Percentiles rank a stretch among this genome's conserved stretches.
These are phyloP conservation scores for Lasiodiplodia gonubiensis DNA, from an alignment of 2,329 filamentous ascomycete genomes.

Conservation along the genomic window DNA sequence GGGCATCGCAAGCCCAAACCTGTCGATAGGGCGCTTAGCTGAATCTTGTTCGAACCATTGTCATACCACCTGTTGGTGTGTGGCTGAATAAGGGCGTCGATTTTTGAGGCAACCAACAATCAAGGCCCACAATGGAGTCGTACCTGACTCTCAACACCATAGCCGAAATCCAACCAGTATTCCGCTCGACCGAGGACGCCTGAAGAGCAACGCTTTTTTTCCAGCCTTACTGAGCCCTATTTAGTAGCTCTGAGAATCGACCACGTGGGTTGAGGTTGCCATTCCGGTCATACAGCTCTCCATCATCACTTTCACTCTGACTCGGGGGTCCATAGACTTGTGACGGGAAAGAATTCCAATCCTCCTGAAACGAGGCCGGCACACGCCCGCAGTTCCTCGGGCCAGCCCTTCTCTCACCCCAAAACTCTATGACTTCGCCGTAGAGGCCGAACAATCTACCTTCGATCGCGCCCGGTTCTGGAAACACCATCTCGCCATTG, in stretches of 20 bases:
- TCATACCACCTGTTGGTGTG: neutral
- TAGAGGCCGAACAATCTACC: conserved; percentile 39
- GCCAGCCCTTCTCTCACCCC: conserved; percentile 36
- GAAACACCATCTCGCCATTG: conserved; percentile 43
- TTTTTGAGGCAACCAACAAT: neutral
- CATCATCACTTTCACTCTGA: neutral
- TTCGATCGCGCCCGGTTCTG: conserved; percentile 31
- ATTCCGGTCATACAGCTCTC: conserved; percentile 2
- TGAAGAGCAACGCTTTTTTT: neutral
- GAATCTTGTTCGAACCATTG: neutral
- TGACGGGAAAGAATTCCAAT: conserved; percentile 31
- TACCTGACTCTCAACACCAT: conserved; percentile 22
- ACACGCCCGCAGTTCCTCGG: conserved; percentile 32
- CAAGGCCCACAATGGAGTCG: neutral
- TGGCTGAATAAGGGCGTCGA: neutral
- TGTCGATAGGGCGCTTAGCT: neutral
- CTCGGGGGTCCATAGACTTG: neutral
- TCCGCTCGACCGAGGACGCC: conserved; percentile 13
- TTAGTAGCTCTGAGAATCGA: neutral
- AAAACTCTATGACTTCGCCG: conserved; percentile 37
- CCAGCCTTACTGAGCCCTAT: neutral
- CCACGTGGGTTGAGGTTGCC: conserved; percentile 1
- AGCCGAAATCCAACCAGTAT: neutral
- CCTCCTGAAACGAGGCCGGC: conserved; percentile 37
- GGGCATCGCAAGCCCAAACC: neutral